Evolutionary conservation across 75 land plant genomes (phyloP).

Genomic region (Picea glauca): DNA sequence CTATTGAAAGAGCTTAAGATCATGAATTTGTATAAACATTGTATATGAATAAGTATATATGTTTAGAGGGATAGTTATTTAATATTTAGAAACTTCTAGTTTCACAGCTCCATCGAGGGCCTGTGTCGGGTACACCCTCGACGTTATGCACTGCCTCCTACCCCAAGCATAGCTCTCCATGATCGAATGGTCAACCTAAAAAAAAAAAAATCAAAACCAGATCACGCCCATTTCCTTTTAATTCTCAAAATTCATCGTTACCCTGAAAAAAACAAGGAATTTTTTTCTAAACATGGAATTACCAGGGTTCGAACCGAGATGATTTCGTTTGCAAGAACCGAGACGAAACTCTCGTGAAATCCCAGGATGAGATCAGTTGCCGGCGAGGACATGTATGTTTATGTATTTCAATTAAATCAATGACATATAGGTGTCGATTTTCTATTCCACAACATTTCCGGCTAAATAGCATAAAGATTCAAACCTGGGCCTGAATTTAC

Average conservation of each 20-base stretch:
- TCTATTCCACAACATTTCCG: too few species aligned
- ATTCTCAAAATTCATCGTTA: neutral
- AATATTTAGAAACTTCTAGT: too few species aligned
- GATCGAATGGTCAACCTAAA: constrained; percentile 96
- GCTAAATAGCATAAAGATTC: too few species aligned
- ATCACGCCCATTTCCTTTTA: neutral
- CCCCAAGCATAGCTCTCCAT: constrained; percentile 88
- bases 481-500: too few species aligned
- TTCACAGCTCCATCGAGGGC: constrained; percentile 60
- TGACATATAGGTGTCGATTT: too few species aligned
- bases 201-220: neutral
- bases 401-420: too few species aligned
- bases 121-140: constrained; percentile 78
- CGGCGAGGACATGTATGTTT: constrained; percentile 50
- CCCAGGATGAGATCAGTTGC: constrained; percentile 43
- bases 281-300: constrained; percentile 5
- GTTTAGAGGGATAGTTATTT: too few species aligned
- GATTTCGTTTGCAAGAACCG: constrained; percentile 56
- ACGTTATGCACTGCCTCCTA: constrained; percentile 69
- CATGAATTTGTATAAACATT: too few species aligned
- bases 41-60: too few species aligned
- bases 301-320: constrained; percentile 67
- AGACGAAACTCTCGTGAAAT: constrained; percentile 60
- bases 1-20: too few species aligned
- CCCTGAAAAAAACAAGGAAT: neutral